Evolutionary conservation across 768 basidiomycete species (phyloP), one percentile per base, ranked within the genome.

Genomic region (Lactarius deliciosus): DNA sequence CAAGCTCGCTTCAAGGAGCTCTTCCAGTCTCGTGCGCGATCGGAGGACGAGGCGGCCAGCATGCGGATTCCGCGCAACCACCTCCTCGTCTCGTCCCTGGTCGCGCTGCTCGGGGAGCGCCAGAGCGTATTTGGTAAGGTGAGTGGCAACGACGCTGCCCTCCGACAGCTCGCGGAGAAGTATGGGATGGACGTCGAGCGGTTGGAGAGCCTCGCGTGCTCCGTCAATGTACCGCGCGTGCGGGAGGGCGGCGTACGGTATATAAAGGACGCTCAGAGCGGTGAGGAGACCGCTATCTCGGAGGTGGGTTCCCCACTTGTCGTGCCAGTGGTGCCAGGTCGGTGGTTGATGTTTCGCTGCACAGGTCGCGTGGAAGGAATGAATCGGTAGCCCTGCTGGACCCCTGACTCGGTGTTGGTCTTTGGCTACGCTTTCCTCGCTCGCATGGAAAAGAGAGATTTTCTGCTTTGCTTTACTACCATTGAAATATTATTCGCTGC

Each of bases 161-260:
- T 89, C 4, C 79, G 81, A 28, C 70, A 74, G n/a, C 76, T 92
- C 8, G 84, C 86, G 43, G 72, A 75, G 59, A 79, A 79, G 72
- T 87, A 86, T 73, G 82, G 77, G 7, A 73, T 94, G 32, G 88
- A 90, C 62, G 68, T 78, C 0, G 76, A 74, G 25, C 82, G 80
- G 66, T 68, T 93, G 40, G 81, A 84, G 58, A 79, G 75, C 22
- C 71, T 94, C 22, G 78, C 83, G 34, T 77, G 79, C 64, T 81
- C 81, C 73, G 82, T 93, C 73, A 91, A 80, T 71, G 85, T 82
- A 57, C 89, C 90, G 16, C 89, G 86, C 73, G 78, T 89, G 7
- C 80, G 82, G 57, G 77, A 79, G 61, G 77, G 76, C 2, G 80
- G 15, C 28, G 36, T 25, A 2, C 61, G 47, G 47, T 58, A 58